phyloP scores from a whole-genome alignment of 345 rosid genomes.

The Hevea brasiliensis region DNA sequence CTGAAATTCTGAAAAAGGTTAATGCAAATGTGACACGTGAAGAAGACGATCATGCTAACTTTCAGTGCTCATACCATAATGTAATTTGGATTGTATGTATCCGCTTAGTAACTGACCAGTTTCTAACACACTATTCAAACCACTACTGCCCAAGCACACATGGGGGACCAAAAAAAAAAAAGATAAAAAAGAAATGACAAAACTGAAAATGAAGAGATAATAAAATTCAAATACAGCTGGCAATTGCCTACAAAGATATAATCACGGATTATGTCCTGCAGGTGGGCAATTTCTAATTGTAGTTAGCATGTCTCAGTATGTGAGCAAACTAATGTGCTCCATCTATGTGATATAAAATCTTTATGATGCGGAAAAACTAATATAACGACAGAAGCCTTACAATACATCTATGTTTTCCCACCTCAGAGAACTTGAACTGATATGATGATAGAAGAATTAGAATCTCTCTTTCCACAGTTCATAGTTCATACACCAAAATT shows the following conservation, averaged over 20 bases:
- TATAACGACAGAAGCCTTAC: not conserved
- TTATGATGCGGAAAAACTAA: not conserved
- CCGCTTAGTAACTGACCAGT: no score
- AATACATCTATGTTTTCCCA: not conserved
- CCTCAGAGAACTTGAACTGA: not conserved
- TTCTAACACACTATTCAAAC: not conserved
- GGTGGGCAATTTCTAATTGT: not conserved
- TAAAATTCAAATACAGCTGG: not conserved
- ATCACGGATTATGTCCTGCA: not conserved
- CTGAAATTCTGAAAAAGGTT: not conserved
- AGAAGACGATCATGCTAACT: not conserved
- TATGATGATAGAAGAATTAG: no score
- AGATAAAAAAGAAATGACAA: not conserved
- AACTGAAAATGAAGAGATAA: not conserved
- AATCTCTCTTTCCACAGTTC: not conserved
- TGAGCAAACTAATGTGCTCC: not conserved
- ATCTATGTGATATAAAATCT: not conserved
- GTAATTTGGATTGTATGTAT: not conserved
- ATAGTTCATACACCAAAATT: not conserved
- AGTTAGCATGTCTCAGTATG: not conserved
- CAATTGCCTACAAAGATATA: not conserved
- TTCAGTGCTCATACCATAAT: not conserved
- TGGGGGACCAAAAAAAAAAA: not conserved
- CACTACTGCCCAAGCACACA: not conserved
- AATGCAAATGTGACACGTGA: not conserved